Evolutionary conservation across 768 basidiomycete genomes (phyloP), one percentile per base, ranked within the genome.

Genomic region (Melanogaster broomeanus): DNA sequence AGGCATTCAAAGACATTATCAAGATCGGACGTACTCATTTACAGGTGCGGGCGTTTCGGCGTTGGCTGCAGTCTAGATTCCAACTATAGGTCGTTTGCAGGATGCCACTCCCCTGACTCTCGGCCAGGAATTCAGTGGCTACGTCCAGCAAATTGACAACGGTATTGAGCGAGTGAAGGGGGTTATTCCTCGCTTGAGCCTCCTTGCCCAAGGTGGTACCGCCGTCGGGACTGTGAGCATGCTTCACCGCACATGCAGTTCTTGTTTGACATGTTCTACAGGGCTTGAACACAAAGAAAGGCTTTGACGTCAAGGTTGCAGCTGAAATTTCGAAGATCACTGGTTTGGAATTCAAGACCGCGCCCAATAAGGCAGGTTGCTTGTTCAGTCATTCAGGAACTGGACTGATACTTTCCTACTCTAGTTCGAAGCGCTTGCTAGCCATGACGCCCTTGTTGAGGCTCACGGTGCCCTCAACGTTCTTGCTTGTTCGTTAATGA

Each of bases 11-110:
- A 27, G 73, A 88, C 64, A 98, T 99, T 63, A 93, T 98, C 71
- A 99, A 99, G 72, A 99, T 99, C 63, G 97, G 97, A 34, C 88
- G 97, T 39, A 99, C 97, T 5, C 97, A 99, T 73, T 74, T 99
- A 52, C 91, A 93, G 77, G 88, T 83, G 49, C 42, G 60, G 45
- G 34, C 41, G 12, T 24, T 24, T 34, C 41, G 1, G 18, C 30
- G 10, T 42, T 39, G 30, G 21, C 21, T 18, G 22, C n/a, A 24
- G 24, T 46, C 48, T 30, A 41, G 1, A 30, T 37, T 6, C 37
- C 45, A 42, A 31, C 28, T 25, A 16, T 57, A 37, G 41, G 19
- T 52, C 50, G 48, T 49, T 44, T 49, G 18, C 66, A 97, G 87
- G 97, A 99, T 71, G 97, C 97, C 3, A 98, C 97, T 0, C 97